Evolutionary conservation across 805 yeast species (phyloP).

Genomic region (Pichia thaimueangensis): DNA sequence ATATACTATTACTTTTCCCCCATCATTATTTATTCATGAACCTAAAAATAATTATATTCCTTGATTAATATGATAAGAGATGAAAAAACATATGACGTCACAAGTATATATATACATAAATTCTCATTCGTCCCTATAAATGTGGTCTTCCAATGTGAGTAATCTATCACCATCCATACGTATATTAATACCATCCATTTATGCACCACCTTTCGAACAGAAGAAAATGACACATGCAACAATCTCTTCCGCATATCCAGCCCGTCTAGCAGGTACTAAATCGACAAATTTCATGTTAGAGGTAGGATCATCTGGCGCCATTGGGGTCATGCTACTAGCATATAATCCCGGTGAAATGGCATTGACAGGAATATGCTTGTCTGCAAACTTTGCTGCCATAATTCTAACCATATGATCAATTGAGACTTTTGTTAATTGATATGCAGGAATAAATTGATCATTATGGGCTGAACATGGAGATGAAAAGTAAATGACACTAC

Average conservation of each 20-base stretch:
- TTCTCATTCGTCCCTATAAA: constrained; percentile 23
- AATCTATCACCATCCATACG: constrained; percentile 23
- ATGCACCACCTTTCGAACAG: constrained; percentile 22
- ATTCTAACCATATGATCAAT: constrained; percentile 24
- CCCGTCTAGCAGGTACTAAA: constrained; percentile 20
- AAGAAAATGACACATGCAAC: constrained; percentile 17
- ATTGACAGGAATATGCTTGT: constrained; percentile 21
- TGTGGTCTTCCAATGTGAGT: constrained; percentile 20
- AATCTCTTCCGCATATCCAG: constrained; percentile 19
- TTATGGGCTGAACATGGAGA: constrained; percentile 21
- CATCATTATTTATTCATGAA: too few species aligned
- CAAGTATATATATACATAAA: too few species aligned
- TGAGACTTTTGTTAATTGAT: constrained; percentile 19
- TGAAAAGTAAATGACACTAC: constrained; percentile 20
- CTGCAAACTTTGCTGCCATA: constrained; percentile 24
- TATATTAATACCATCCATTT: constrained; percentile 20
- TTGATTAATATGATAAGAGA: too few species aligned
- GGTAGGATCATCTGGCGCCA: constrained; percentile 17
- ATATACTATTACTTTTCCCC: too few species aligned
- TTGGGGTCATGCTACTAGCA: constrained; percentile 22
- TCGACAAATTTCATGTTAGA: constrained; percentile 18
- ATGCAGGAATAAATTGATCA: constrained; percentile 22
- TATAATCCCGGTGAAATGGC: constrained; percentile 23
- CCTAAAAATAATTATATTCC: too few species aligned
- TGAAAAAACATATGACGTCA: too few species aligned